Evolutionary conservation across 371 early-diverging fungal species (phyloP), one percentile per base, ranked within the genome.

Genomic region (Apophysomyces trapeziformis): DNA sequence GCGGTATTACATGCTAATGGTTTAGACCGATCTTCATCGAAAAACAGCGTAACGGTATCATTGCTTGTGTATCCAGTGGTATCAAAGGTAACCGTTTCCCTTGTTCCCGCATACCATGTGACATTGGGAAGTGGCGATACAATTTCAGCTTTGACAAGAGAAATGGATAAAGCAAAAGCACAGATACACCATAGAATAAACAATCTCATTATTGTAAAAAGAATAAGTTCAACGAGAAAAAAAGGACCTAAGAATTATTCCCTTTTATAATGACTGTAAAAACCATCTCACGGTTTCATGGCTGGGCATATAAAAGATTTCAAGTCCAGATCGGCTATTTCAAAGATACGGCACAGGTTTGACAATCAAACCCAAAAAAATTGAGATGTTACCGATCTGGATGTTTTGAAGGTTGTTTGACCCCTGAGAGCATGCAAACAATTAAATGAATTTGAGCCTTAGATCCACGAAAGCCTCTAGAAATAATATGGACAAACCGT

Each of bases 21-120:
- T 2, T 32, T 64, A 9, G 67, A 64, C 4, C 71, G 71, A 36
- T 67, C 64, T 61, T 71, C 67, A 32, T 71, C 71, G 50, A 71
- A 71, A 41, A 70, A 70, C 39, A 70, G 37, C 4, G 65, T 57
- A 4, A 71, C 64, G 5, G 71, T 71, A 39, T 71, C 71, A 18
- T 64, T 67, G 11, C 18, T 37, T 5, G 71, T 71, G 35, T 46
- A 71, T 9, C 54, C 35, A 1, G 64, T 32, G 6, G 61, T 38
- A 44, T 67, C 60, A 21, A 66, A 67, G 13, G n/a, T 7, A 13
- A 71, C 60, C 39, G 39, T 57, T 3, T 60, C 38, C 14, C 41
- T 57, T n/a, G 35, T 46, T 21, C 71, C 71, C 43, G 58, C 64
- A 47, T 71, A 71, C 16, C 65, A 36, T 21, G 46, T 38, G 7